Conservation (phyloP, 257 asterid genomes). For the Nicotiana knightiana region DNA sequence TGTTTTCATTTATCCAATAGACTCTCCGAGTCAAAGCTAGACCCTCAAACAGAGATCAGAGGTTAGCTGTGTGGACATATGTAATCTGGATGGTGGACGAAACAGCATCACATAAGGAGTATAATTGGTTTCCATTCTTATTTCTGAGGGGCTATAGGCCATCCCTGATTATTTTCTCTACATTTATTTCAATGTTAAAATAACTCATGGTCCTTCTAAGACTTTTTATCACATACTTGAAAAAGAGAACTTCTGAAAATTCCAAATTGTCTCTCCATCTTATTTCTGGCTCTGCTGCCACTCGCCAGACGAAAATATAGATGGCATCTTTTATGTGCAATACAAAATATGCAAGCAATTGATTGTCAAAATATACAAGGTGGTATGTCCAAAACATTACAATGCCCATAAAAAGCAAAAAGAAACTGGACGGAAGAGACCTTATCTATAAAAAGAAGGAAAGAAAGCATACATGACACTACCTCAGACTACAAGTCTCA, state of each 20-base stretch:
- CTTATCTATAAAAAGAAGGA: slow-evolving; percentile 31
- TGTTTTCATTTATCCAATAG: background rate
- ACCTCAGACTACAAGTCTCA: slow-evolving; percentile 38
- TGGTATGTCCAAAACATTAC: slow-evolving; percentile 35
- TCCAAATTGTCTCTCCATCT: background rate
- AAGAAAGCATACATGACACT: slow-evolving; percentile 22
- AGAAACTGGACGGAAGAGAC: slow-evolving; percentile 3
- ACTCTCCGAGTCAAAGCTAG: background rate
- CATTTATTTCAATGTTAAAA: background rate
- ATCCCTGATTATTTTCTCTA: background rate
- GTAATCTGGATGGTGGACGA: background rate
- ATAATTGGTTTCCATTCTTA: background rate
- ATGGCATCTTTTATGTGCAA: slow-evolving; percentile 9
- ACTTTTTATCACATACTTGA: background rate
- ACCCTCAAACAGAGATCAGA: background rate
- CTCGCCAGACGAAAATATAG: background rate
- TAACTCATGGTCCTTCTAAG: background rate
- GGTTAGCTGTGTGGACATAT: background rate
- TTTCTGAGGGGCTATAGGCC: background rate
- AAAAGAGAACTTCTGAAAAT: background rate
- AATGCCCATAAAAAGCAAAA: slow-evolving; percentile 37
- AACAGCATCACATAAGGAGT: background rate
- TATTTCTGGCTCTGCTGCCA: slow-evolving; percentile 1
- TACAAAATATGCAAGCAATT: slow-evolving; percentile 46
- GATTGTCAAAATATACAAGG: slow-evolving; percentile 47